A percentile compares a stretch with the other conserved stretches of the same genome.
Evolutionary conservation across 345 rosid species (phyloP).

Genomic region (Gossypium ekmanianum): DNA sequence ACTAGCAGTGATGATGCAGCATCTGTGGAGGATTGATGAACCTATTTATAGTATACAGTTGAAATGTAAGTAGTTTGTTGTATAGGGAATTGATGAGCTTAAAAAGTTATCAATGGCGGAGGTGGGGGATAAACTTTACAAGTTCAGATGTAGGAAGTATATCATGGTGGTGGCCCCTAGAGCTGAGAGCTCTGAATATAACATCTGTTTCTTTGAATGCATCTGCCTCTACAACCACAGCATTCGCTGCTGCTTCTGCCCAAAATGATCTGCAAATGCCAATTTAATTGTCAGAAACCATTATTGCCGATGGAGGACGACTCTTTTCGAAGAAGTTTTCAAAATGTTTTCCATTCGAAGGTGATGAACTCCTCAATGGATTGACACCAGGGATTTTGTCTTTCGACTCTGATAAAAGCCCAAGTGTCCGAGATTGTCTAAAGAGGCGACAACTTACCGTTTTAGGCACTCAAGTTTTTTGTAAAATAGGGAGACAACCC

Average conservation of each 20-base stretch:
- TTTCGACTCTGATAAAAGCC: no score
- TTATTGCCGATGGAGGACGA: no score
- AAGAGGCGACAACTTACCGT: no score
- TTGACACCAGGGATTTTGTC: no score
- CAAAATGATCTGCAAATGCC: conserved; percentile 60
- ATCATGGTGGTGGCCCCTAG: conserved; percentile 72
- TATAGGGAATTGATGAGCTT: not conserved
- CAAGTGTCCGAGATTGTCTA: no score
- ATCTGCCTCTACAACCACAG: conserved; percentile 87
- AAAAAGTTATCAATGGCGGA: not conserved
- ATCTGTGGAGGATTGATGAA: conserved; percentile 80
- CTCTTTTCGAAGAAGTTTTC: no score
- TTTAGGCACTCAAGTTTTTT: no score
- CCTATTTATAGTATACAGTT: conserved; percentile 29
- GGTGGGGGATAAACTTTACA: conserved; percentile 22
- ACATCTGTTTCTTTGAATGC: conserved; percentile 95
- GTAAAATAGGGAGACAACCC: no score
- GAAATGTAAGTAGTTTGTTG: not conserved
- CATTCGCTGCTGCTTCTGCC: conserved; percentile 69
- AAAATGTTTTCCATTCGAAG: no score
- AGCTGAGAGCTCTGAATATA: conserved; percentile 73
- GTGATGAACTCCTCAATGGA: no score
- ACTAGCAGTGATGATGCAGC: conserved; percentile 90
- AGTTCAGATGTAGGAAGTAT: conserved; percentile 86
- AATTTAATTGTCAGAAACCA: no score